Evolutionary conservation across 164 flowering plant genomes (phyloP).

Genomic region (Malania oleifera): DNA sequence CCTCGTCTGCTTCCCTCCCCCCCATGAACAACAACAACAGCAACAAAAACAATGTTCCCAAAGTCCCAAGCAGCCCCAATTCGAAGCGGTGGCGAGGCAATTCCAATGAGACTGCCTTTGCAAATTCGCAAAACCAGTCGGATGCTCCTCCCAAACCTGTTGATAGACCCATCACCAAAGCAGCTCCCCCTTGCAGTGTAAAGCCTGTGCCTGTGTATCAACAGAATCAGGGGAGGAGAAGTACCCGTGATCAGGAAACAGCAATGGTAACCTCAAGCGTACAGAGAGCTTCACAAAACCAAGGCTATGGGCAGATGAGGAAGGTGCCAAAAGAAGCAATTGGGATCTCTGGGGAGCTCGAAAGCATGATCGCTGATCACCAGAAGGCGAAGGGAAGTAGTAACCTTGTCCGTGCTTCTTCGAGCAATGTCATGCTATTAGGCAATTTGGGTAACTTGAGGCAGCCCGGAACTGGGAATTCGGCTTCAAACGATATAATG

Average conservation of each 20-base stretch:
- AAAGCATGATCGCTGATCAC: conserved; percentile 57
- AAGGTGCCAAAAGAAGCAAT: conserved; percentile 39
- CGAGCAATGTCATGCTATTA: conserved; percentile 72
- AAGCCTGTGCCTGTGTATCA: conserved; percentile 16
- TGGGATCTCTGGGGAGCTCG: conserved; percentile 77
- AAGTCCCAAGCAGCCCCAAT: conserved; percentile 19
- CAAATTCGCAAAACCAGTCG: conserved; percentile 9
- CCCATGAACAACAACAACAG: conserved; percentile 9
- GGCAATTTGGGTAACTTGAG: conserved; percentile 76
- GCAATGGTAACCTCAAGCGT: conserved; percentile 6
- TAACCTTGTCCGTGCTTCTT: conserved; percentile 67
- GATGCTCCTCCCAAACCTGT: conserved; percentile 6
- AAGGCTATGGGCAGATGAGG: conserved; percentile 30
- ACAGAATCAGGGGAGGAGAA: conserved; percentile 17
- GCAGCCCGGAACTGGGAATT: conserved; percentile 31
- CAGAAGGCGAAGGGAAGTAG: conserved; percentile 36
- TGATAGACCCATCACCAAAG: conserved; percentile 22
- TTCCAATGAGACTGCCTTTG: conserved; percentile 27
- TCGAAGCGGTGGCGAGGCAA: conserved; percentile 39
- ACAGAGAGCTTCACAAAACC: conserved; percentile 15
- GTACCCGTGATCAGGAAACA: conserved; percentile 5
- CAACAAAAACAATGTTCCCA: conserved; percentile 1
- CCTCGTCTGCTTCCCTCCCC: conserved; percentile 42
- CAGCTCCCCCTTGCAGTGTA: conserved; percentile 15
- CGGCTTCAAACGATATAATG: conserved; percentile 19